Conservation (phyloP, 305 asterid genomes). For the Fraxinus greggii region DNA sequence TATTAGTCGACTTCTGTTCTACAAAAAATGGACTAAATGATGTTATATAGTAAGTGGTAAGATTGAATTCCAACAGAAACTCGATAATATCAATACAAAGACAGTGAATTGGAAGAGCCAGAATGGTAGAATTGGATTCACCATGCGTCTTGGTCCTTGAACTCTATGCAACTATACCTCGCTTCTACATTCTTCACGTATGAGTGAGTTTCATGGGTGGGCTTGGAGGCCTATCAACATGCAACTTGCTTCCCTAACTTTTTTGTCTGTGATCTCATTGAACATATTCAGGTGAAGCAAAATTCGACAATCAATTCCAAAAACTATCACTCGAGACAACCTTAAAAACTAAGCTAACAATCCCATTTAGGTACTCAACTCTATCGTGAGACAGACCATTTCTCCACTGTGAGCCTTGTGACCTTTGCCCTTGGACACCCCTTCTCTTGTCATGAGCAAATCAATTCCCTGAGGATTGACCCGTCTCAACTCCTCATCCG, state of each 20-base stretch:
- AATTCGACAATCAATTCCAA: slow-evolving; percentile 19
- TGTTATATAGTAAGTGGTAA: not conserved
- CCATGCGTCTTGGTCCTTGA: not conserved
- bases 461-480: slow-evolving; percentile 74
- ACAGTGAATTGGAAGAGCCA: not conserved
- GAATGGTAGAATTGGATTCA: not conserved
- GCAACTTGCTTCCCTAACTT: not conserved
- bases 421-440: slow-evolving; percentile 71
- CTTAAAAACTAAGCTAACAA: not conserved
- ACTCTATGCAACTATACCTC: not conserved
- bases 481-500: slow-evolving; percentile 65
- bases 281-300: slow-evolving; percentile 5
- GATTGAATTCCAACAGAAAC: not conserved
- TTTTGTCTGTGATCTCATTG: not conserved
- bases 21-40: not conserved
- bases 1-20: not conserved
- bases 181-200: not conserved
- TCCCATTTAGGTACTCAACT: slow-evolving; percentile 52
- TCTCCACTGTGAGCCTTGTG: slow-evolving; percentile 72
- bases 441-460: slow-evolving; percentile 83
- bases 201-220: not conserved
- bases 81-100: not conserved
- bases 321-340: slow-evolving; percentile 19
- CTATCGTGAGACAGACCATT: slow-evolving; percentile 89
- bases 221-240: not conserved